Evolutionary conservation across 1,139 yeast species (phyloP), one percentile per base, ranked within the genome.

Genomic region (Debaryomyces sp.): DNA sequence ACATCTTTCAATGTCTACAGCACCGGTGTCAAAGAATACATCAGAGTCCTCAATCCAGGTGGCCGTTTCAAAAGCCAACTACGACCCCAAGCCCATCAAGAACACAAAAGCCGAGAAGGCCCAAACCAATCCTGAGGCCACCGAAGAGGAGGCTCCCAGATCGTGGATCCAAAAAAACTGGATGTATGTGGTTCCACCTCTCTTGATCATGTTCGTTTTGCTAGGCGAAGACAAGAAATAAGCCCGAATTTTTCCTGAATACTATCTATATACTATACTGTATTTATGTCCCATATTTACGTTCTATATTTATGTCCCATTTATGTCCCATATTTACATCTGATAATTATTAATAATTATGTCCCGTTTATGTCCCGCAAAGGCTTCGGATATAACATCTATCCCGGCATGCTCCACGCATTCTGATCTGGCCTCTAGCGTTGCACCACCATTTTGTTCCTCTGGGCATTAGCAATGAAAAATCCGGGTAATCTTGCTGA

Each of bases 121-220:
- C 6, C 33, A 40, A 29, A 33, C 26, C 17, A 46, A 51, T 35
- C 29, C 43, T 15, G 55, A 55, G 43, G 57, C 55, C 15, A 64
- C 60, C 38, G 64, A 61, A 6, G 73, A 61, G 23, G 67, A 58
- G 5, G 72, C 66, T 45, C 70, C 73, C 24, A 69, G 79, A 46
- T 75, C 82, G 2, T 81, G 78, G 68, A 64, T 81, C 23, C 84
- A 80, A 55, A 75, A 75, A 62, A 73, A 81, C 59, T 81, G 85
- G 85, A 67, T 77, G 67, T 80, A 78, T 57, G 53, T 76, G 23
- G 77, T 73, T 2, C 71, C 75, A 10, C 80, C 82, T 15, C 60
- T 77, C 42, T 44, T 78, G 15, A 50, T 77, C 13, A 47, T 77
- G 29, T 53, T 71, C 52, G 54, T 69, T 47, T 47, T 68, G 37